Evolutionary conservation across 768 basidiomycete genomes (phyloP).

Genomic region (Steccherinum ochraceum): DNA sequence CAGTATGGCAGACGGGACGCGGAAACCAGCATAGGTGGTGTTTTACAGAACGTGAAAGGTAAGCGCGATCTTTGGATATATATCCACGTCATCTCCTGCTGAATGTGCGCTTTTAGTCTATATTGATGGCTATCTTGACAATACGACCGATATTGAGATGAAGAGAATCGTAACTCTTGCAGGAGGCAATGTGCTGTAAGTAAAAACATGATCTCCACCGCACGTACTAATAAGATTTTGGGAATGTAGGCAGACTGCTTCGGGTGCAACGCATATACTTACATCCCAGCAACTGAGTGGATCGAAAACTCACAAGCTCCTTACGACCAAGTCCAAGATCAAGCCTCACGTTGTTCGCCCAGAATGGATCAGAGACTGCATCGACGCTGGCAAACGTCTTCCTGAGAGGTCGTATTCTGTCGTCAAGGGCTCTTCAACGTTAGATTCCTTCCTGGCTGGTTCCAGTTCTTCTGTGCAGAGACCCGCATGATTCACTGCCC

Average conservation of each 20-base stretch:
- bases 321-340: constrained; percentile 44
- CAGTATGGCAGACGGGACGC: too few species aligned
- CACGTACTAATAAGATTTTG: neutral
- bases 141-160: constrained; percentile 78
- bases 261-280: constrained; percentile 72
- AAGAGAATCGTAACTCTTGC: constrained; percentile 58
- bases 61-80: constrained; percentile 10
- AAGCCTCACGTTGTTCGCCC: constrained; percentile 62
- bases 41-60: constrained; percentile 19
- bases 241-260: constrained; percentile 41
- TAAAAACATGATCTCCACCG: neutral
- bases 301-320: constrained; percentile 60
- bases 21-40: too few species aligned
- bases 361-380: constrained; percentile 70
- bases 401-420: constrained; percentile 56
- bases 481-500: neutral
- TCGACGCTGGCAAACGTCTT: constrained; percentile 50
- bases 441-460: neutral
- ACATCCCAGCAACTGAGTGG: constrained; percentile 67
- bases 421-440: constrained; percentile 24
- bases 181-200: constrained; percentile 61
- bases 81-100: constrained; percentile 24
- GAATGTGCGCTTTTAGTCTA: constrained; percentile 33
- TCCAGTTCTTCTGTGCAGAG: neutral
- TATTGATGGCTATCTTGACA: constrained; percentile 62